Evolutionary conservation across 2,329 filamentous ascomycete species (phyloP).

Genomic region (Intubia oerlemansii): DNA sequence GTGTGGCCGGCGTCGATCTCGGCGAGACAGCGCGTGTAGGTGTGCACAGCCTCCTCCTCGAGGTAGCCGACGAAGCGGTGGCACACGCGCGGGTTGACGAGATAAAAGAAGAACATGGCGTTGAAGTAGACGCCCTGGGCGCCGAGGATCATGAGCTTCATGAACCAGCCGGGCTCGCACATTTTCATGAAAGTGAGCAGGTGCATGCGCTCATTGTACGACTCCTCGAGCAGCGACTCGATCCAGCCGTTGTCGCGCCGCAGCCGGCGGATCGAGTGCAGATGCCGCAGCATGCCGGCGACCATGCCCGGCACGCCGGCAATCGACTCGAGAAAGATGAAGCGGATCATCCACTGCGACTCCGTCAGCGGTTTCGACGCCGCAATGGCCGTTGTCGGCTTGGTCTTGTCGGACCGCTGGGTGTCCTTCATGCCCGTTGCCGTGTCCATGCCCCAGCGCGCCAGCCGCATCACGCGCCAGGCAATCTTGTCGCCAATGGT

Average conservation of each 20-base stretch:
- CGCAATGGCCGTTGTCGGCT: conserved; percentile 31
- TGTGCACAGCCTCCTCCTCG: conserved; percentile 91
- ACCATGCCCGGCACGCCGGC: conserved; percentile 96
- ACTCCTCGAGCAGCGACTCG: conserved; percentile 74
- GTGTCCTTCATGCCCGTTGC: conserved; percentile 53
- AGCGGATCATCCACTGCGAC: conserved; percentile 69
- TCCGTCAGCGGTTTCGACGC: conserved; percentile 49
- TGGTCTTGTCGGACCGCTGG: conserved; percentile 40
- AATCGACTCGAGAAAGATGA: conserved; percentile 86
- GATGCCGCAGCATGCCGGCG: conserved; percentile 78
- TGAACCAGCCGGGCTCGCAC: conserved; percentile 59
- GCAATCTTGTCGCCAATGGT: conserved; percentile 61
- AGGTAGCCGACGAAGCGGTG: conserved; percentile 95
- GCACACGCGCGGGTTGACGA: conserved; percentile 67
- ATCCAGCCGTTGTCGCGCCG: conserved; percentile 96
- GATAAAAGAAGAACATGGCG: conserved; percentile 70
- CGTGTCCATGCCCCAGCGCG: conserved; percentile 63
- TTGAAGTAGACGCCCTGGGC: conserved; percentile 98
- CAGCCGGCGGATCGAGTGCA: conserved; percentile 64
- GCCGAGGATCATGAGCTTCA: conserved; percentile 75
- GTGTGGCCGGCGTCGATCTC: conserved; percentile 74
- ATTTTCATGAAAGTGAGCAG: conserved; percentile 70
- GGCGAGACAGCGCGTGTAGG: conserved; percentile 73
- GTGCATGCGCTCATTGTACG: conserved; percentile 87
- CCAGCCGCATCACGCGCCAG: conserved; percentile 51